phyloP scores from a whole-genome alignment of 2,329 filamentous ascomycete genomes.

The Hypoxylon rubiginosum region DNA sequence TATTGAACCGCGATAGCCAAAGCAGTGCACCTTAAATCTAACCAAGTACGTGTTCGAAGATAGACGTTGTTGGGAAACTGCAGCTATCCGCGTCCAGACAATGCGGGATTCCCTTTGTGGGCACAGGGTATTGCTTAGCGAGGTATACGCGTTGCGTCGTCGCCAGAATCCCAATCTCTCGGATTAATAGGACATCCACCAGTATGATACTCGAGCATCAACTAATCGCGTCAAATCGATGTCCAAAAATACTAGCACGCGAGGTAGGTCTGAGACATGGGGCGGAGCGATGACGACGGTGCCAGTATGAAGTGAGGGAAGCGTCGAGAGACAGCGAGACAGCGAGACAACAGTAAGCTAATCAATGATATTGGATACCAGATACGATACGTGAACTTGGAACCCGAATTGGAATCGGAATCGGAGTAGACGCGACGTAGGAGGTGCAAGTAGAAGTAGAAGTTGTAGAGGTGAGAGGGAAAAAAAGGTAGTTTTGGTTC shows the following conservation, averaged over 20 bases:
- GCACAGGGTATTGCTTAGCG: conserved; percentile 27
- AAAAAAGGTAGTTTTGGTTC: not conserved
- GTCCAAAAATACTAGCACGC: conserved; percentile 19
- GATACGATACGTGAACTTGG: conserved; percentile 6
- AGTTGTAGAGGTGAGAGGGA: not conserved
- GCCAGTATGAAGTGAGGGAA: conserved; percentile 12
- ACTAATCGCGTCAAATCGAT: conserved; percentile 21
- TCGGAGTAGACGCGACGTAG: conserved; percentile 24
- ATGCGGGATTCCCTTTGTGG: conserved; percentile 22
- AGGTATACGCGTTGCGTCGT: conserved; percentile 37
- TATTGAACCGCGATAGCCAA: conserved; percentile 12
- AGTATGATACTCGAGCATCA: conserved; percentile 10
- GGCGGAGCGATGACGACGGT: conserved; percentile 16
- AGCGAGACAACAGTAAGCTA: conserved; percentile 13
- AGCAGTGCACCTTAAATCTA: conserved; percentile 17
- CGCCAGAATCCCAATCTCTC: conserved; percentile 22
- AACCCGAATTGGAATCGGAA: conserved; percentile 27
- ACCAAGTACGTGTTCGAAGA: conserved; percentile 16
- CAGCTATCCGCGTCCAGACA: conserved; percentile 18
- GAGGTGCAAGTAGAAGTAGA: not conserved
- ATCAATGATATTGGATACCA: not conserved
- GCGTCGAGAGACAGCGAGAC: not conserved
- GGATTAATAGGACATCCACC: conserved; percentile 14
- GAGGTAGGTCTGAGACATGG: conserved; percentile 24
- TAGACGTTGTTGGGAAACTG: conserved; percentile 12